Conservation (phyloP, 352 stramenopile species). For the Peronospora destructor region DNA sequence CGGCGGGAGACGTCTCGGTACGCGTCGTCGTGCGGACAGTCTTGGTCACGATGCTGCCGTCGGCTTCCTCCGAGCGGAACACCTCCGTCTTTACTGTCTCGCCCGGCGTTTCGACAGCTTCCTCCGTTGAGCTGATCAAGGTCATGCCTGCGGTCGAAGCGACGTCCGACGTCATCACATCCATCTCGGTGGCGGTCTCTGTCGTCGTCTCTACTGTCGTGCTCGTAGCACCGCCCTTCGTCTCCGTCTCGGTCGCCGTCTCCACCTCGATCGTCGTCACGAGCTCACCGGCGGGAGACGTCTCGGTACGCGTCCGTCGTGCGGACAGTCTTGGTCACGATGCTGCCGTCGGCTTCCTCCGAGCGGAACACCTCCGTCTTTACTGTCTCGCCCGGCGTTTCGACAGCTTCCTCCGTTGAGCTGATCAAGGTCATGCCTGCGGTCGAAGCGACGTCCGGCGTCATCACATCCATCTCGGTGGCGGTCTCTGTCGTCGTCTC, state of each 20-base stretch:
- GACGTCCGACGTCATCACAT: conserved; percentile 7
- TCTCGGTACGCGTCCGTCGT: conserved; percentile 2
- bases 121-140: conserved; percentile 11
- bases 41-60: background rate
- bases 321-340: conserved; percentile 11
- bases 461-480: conserved; percentile 3
- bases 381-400: conserved; percentile 1
- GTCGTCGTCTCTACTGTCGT: conserved; percentile 6
- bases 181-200: conserved; percentile 11
- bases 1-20: no score
- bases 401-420: conserved; percentile 8
- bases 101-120: conserved; percentile 1
- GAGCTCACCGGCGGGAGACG: background rate
- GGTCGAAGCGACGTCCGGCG: background rate
- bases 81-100: conserved; percentile 8
- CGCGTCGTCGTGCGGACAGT: no score
- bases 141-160: conserved; percentile 10
- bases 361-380: conserved; percentile 15
- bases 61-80: conserved; percentile 5
- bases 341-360: conserved; percentile 7
- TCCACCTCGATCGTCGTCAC: conserved; percentile 6
- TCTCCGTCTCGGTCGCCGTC: conserved; percentile 10
- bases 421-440: conserved; percentile 6
- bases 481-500: conserved; percentile 14
- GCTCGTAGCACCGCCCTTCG: background rate